phyloP scores from a whole-genome alignment of 805 yeast species.

The Metschnikowia arizonensis region DNA sequence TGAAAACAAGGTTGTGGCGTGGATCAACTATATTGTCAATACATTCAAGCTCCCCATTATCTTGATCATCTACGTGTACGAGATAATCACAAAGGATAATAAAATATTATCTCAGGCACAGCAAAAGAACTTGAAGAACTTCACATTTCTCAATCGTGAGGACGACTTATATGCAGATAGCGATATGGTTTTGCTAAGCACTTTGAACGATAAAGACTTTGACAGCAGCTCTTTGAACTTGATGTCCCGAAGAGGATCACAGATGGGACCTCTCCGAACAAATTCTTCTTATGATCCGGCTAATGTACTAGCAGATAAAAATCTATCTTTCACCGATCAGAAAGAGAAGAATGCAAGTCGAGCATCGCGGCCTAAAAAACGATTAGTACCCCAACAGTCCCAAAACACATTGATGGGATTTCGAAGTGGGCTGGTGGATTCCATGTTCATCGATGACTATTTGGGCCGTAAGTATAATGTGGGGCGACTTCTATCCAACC shows the following conservation, averaged over 20 bases:
- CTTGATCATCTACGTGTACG: constrained; percentile 32
- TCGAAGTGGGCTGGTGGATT: constrained; percentile 38
- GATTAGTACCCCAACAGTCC: constrained; percentile 27
- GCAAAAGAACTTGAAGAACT: constrained; percentile 25
- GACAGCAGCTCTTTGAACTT: constrained; percentile 26
- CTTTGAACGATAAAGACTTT: constrained; percentile 14
- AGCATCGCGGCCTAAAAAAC: neutral
- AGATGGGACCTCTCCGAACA: constrained; percentile 10
- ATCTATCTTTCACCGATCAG: neutral
- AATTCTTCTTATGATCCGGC: constrained; percentile 3
- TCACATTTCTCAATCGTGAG: constrained; percentile 34
- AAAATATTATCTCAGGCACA: constrained; percentile 17
- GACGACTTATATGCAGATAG: constrained; percentile 29
- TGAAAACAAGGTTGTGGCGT: constrained; percentile 9
- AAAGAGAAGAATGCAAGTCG: neutral
- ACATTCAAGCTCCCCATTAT: constrained; percentile 36
- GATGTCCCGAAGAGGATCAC: constrained; percentile 27
- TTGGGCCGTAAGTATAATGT: constrained; percentile 27
- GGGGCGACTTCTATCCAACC: constrained; percentile 5
- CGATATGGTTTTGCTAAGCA: constrained; percentile 24
- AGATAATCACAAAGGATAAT: constrained; percentile 22
- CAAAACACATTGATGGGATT: constrained; percentile 33
- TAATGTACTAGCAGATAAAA: neutral
- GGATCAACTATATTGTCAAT: constrained; percentile 20
- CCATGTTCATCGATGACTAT: constrained; percentile 33